Percentiles rank a stretch among this genome's conserved stretches.
These are phyloP conservation scores for Coemansia sp. DNA, from an alignment of 192 early-diverging fungal genomes.

Conservation along the genomic window DNA sequence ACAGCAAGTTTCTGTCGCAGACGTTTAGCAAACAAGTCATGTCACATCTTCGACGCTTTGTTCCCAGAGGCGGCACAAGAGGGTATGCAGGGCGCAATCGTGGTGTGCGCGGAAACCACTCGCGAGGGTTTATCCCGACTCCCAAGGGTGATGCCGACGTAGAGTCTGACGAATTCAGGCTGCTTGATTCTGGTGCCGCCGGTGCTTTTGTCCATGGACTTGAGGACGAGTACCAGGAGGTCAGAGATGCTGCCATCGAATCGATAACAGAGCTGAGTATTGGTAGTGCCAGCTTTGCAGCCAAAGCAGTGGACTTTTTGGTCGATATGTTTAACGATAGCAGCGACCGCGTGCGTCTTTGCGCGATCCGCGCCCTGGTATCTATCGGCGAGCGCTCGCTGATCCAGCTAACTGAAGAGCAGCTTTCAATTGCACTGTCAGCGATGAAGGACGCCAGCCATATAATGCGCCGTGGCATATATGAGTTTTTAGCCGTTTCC, in stretches of 20 bases:
- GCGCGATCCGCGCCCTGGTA: constrained; percentile 73
- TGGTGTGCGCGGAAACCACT: constrained; percentile 10
- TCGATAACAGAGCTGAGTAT: constrained; percentile 78
- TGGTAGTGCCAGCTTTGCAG: constrained; percentile 67
- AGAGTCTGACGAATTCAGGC: constrained; percentile 63
- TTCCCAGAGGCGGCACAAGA: constrained; percentile 21
- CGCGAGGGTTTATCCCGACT: constrained; percentile 56
- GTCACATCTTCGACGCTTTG: constrained; percentile 58
- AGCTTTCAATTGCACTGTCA: constrained; percentile 68
- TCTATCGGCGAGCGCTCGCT: constrained; percentile 63
- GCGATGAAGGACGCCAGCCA: constrained; percentile 76
- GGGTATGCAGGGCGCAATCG: constrained; percentile 26
- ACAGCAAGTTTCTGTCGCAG: constrained; percentile 60
- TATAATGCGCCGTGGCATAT: constrained; percentile 67
- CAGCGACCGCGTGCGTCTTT: constrained; percentile 78
- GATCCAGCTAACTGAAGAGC: constrained; percentile 68
- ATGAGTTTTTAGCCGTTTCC: constrained; percentile 69
- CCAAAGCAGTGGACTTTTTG: constrained; percentile 75
- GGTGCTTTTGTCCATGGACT: constrained; percentile 95
- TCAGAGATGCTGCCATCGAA: constrained; percentile 83
- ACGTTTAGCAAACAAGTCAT: constrained; percentile 82
- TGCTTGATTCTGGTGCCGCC: constrained; percentile 79
- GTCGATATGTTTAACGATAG: constrained; percentile 99
- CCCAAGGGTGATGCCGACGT: constrained; percentile 71
- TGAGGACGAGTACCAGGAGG: constrained; percentile 92